phyloP scores from a whole-genome alignment of 495 filamentous ascomycete species.

The Clavariopsis aquatica region DNA sequence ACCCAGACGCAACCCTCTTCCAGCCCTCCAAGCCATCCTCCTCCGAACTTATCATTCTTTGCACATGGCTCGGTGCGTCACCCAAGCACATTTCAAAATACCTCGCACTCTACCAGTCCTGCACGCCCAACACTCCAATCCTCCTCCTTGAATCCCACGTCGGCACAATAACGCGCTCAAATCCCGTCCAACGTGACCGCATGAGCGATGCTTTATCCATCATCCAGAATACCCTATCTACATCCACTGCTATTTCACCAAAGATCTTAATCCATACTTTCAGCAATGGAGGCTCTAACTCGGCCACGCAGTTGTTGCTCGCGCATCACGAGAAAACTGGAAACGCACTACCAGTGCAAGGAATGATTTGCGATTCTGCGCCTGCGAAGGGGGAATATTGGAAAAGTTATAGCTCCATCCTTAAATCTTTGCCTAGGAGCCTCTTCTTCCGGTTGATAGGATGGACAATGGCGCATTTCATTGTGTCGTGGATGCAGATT shows the following conservation, averaged over 20 bases:
- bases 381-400: constrained; percentile 15
- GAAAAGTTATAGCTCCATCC: constrained; percentile 6
- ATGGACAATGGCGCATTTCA: background rate
- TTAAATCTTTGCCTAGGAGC: background rate
- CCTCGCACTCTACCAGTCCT: constrained; percentile 24
- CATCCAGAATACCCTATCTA: background rate
- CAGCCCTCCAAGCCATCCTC: constrained; percentile 9
- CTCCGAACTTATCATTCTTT: constrained; percentile 36
- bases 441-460: background rate
- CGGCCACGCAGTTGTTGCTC: constrained; percentile 9
- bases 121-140: constrained; percentile 36
- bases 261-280: constrained; percentile 15
- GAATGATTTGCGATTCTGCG: constrained; percentile 9
- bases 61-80: constrained; percentile 38
- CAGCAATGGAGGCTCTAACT: constrained; percentile 12
- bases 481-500: background rate
- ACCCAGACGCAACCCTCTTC: constrained; percentile 18
- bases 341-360: background rate
- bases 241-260: background rate
- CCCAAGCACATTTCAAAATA: constrained; percentile 38
- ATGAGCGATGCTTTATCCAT: background rate
- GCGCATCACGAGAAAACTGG: background rate
- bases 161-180: background rate
- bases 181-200: background rate
- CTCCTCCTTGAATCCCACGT: constrained; percentile 37